Evolutionary conservation across 2,329 filamentous ascomycete species (phyloP), one percentile per base, ranked within the genome.

Genomic region (Phialocephala sp.): DNA sequence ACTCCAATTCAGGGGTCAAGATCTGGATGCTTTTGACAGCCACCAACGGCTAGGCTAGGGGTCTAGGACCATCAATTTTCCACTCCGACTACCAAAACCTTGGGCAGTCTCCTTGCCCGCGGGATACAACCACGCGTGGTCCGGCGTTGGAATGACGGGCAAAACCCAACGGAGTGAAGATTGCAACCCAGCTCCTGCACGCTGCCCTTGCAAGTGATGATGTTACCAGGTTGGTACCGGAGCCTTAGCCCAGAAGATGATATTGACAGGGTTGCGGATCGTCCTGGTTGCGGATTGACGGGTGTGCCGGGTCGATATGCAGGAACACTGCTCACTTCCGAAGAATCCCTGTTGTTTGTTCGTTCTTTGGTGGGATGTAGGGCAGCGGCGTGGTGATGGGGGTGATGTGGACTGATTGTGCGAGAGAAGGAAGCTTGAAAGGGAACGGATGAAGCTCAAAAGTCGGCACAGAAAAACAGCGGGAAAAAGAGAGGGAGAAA

Each of bases 221-320:
- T 55, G 56, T 62, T 32, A 39, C 45, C 56, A 64, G 52, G 11
- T 47, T 62, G 62, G 58, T 54, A 35, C 59, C 65, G 65, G 65
- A 36, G 39, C 45, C 62, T 65, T 59, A 57, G 56, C 60, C 60
- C 47, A 32, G 52, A 64, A 35, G 15, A 63, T 62, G 66, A 63
- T 67, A 68, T 62, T 67, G 62, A 47, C 62, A 62, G 65, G 54
- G 65, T 63, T 36, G 35, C 14, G 27, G 27, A 32, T 32, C 3
- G 27, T 32, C 27, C 27, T 32, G 54, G 65, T 60, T 36, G 35
- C 14, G 27, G 39, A 35, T 18, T 52, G 14, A 39, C 58, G 55
- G 65, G 43, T 60, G 59, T 32, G 56, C 55, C 24, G 24, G 24
- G 35, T 66, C 36, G 59, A 66, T 60, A 69, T 69, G 68, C 68